A percentile compares a stretch with the other conserved stretches of the same genome.
phyloP scores from a whole-genome alignment of 805 yeast genomes.

The Cyberlindnera xylosilytica region DNA sequence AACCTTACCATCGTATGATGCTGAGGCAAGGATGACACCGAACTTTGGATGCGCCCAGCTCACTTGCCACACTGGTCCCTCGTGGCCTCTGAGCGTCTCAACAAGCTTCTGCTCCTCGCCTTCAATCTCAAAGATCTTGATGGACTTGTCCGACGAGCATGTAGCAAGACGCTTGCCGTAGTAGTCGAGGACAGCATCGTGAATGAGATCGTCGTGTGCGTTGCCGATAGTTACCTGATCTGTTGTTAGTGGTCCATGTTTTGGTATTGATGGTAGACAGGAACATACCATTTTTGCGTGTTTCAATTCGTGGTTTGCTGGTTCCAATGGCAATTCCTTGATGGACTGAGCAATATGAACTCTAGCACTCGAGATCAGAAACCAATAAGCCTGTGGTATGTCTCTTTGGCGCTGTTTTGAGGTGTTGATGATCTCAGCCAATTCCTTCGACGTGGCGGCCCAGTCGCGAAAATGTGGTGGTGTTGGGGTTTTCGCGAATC shows the following conservation, averaged over 20 bases:
- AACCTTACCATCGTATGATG: conserved; percentile 94
- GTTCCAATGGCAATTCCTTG: too few relatives aligned
- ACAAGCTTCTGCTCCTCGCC: conserved; percentile 78
- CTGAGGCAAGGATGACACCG: conserved; percentile 90
- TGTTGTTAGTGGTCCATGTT: conserved; percentile 10
- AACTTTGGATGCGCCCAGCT: conserved; percentile 99
- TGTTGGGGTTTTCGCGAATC: neutral
- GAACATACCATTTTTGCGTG: conserved; percentile 8
- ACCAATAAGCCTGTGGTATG: too few relatives aligned
- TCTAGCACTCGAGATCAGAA: too few relatives aligned
- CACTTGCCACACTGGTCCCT: conserved; percentile 99
- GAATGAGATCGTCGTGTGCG: conserved; percentile 90
- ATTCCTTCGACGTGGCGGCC: neutral
- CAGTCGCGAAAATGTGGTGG: neutral
- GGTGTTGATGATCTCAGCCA: neutral
- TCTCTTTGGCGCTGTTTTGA: neutral
- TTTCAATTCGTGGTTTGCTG: neutral
- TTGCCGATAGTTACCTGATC: conserved; percentile 76
- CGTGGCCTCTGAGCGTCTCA: conserved; percentile 89
- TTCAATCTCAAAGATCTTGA: conserved; percentile 88
- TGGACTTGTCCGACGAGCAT: conserved; percentile 93
- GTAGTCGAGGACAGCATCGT: conserved; percentile 95
- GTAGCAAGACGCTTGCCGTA: conserved; percentile 96
- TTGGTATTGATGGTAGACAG: neutral
- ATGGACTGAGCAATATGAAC: too few relatives aligned